Evolutionary conservation across 2,329 filamentous ascomycete genomes (phyloP), one percentile per base, ranked within the genome.

Genomic region (Fusarium sp.): DNA sequence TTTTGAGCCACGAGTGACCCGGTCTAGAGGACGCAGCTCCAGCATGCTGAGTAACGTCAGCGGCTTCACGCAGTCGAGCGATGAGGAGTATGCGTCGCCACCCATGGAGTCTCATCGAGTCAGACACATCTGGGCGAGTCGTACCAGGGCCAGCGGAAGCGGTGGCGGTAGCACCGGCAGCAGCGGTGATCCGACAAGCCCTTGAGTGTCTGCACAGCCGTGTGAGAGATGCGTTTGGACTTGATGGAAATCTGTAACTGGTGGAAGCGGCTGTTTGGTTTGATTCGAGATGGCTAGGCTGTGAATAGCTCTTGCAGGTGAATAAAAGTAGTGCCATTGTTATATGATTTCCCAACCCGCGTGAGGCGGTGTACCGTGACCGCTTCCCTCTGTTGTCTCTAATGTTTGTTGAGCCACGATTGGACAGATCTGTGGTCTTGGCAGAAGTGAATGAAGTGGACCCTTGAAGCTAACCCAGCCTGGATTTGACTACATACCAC

Each of bases 31-130:
- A 25, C 88, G 91, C 58, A 92, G 90, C 33, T 91, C 89, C 11
- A 91, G 89, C 66, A 92, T 92, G 91, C 87, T 92, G 3, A 92
- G 90, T 77, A 88, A 91, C 76, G 84, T 92, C 4, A 91, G 90
- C n/a, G 90, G 90, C 22, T 91, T 92, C 76, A 92, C 91, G 9
- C 89, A 92, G 81, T 90, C 87, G 18, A 91, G 88, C 74, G 85
- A 85, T 57, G 89, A 88, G 52, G 88, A 88, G 25, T 69, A 78
- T n/a, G 72, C 69, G 33, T 80, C 80, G 13, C 77, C 77, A 16
- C 67, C 77, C 9, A 73, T 78, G 64, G 71, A 77, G 18, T 59
- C 70, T 36, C 60, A 74, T 29, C 71, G 67, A 22, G 65, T 75
- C 47, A 68, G 60, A 60, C 68, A 78, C 60, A 76, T 79, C 60